phyloP scores from a whole-genome alignment of 169 alveolate species.

The Blepharisma undulans region DNA sequence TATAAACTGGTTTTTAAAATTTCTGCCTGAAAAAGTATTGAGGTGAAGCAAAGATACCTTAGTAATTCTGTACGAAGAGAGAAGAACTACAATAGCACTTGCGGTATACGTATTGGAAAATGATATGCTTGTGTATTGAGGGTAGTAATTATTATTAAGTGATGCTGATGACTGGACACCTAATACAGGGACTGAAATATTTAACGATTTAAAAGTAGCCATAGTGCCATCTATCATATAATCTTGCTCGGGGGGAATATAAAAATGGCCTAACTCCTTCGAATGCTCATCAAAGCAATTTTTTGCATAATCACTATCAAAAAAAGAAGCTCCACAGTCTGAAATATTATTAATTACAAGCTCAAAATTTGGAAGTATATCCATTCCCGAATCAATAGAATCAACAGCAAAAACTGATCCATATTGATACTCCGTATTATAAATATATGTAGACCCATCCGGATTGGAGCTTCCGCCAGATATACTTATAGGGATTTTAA shows the following conservation, averaged over 20 bases:
- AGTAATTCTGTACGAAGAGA: neutral
- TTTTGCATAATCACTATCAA: neutral
- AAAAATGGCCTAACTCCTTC: neutral
- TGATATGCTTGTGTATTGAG: neutral
- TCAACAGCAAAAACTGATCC: neutral
- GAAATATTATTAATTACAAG: neutral
- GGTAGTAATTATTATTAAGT: neutral
- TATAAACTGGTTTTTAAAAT: neutral
- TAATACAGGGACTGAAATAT: neutral
- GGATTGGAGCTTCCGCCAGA: neutral
- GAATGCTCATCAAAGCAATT: neutral
- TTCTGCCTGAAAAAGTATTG: neutral
- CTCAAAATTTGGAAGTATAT: neutral
- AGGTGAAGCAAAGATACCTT: neutral
- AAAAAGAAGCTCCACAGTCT: constrained; percentile 35
- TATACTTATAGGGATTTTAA: neutral
- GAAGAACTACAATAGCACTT: neutral
- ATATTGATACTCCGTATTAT: neutral
- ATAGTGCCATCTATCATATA: neutral
- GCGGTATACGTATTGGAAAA: neutral
- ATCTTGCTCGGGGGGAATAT: neutral
- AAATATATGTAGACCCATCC: neutral
- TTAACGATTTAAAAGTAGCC: neutral
- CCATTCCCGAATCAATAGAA: neutral
- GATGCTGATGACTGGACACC: neutral